phyloP scores from a whole-genome alignment of 163 green algal genomes.

The Prototheca wickerhamii region DNA sequence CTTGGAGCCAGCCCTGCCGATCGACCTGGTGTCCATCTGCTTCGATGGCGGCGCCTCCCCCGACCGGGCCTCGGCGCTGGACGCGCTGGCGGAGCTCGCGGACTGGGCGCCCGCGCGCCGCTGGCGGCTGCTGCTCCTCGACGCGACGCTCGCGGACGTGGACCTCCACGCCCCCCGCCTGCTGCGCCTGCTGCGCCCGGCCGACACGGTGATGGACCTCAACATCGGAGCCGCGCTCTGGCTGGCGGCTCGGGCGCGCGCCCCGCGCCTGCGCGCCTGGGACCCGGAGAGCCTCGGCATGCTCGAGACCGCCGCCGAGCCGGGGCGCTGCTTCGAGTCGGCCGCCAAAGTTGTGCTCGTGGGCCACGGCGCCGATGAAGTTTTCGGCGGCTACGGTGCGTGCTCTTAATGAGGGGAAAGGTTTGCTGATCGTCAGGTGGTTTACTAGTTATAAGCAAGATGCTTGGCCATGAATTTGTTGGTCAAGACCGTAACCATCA shows the following conservation, averaged over 20 bases:
- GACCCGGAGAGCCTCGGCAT: not conserved
- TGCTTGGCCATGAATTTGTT: too few relatives aligned
- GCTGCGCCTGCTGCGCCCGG: slow-evolving; percentile 62
- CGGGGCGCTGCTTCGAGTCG: slow-evolving; percentile 31
- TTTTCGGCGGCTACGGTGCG: slow-evolving; percentile 67
- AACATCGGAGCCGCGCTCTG: slow-evolving; percentile 90
- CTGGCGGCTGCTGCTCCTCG: slow-evolving; percentile 78
- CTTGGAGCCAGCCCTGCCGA: slow-evolving; percentile 39
- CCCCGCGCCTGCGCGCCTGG: slow-evolving; percentile 10
- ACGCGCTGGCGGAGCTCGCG: slow-evolving; percentile 57
- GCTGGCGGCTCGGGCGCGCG: slow-evolving; percentile 52
- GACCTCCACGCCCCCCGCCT: slow-evolving; percentile 42
- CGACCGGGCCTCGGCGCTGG: slow-evolving; percentile 60
- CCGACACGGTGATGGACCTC: slow-evolving; percentile 84
- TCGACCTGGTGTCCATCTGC: slow-evolving; percentile 85
- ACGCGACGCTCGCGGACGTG: slow-evolving; percentile 62
- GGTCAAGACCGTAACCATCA: too few relatives aligned
- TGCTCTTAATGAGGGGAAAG: not conserved
- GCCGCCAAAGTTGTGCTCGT: slow-evolving; percentile 71
- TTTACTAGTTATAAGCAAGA: too few relatives aligned
- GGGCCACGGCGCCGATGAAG: slow-evolving; percentile 89
- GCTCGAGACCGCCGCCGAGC: not conserved
- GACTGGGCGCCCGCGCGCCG: slow-evolving; percentile 38
- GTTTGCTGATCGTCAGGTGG: too few relatives aligned
- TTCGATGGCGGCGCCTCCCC: slow-evolving; percentile 69